phyloP scores from a whole-genome alignment of 371 early-diverging fungal species.

The Dichotomocladium elegans region DNA sequence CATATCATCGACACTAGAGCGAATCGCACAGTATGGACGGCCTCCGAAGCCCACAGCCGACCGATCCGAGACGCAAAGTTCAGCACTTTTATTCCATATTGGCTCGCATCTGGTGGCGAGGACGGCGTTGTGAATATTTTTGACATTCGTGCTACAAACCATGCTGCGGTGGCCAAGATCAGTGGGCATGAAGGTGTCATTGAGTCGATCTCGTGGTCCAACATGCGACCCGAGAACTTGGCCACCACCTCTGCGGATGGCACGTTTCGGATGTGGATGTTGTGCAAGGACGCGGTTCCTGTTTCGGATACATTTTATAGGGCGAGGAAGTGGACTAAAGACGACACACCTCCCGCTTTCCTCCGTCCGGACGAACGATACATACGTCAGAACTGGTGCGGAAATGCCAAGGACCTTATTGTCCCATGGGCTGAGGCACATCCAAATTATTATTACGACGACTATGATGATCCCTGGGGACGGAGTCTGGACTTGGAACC shows the following conservation, averaged over 20 bases:
- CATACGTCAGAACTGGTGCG: background rate
- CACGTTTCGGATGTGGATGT: conserved; percentile 48
- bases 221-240: conserved; percentile 55
- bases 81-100: conserved; percentile 78
- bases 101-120: conserved; percentile 72
- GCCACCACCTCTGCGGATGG: conserved; percentile 50
- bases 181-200: conserved; percentile 51
- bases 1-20: conserved; percentile 23
- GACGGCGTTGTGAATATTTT: conserved; percentile 67
- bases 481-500: conserved; percentile 4
- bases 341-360: conserved; percentile 12
- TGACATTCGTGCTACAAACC: conserved; percentile 65
- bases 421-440: conserved; percentile 5
- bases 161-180: conserved; percentile 50
- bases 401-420: background rate
- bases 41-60: conserved; percentile 24
- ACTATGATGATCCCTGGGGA: conserved; percentile 1
- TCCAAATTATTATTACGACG: conserved; percentile 6
- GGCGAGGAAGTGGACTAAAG: conserved; percentile 4
- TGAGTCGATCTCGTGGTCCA: conserved; percentile 61
- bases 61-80: conserved; percentile 60
- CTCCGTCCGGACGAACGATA: background rate
- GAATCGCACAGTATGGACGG: conserved; percentile 18
- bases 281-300: conserved; percentile 17
- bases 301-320: conserved; percentile 20